These are phyloP conservation scores for Ambrosia trifida DNA, from an alignment of 129 eudicot genomes.

Conservation along the genomic window DNA sequence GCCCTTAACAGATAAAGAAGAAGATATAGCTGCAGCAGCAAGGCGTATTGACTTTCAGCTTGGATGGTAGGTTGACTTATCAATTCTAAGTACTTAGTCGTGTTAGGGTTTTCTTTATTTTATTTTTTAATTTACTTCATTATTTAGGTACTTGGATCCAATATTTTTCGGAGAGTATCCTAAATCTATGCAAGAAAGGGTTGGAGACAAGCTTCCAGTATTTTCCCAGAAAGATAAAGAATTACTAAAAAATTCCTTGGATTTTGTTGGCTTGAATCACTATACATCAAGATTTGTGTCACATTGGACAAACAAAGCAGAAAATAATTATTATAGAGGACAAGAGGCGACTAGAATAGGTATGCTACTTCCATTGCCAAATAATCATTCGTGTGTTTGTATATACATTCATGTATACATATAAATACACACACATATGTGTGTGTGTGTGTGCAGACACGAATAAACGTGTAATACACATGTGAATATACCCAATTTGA, in stretches of 20 bases:
- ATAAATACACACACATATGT: background rate
- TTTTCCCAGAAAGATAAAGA: constrained; percentile 61
- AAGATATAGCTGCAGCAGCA: constrained; percentile 66
- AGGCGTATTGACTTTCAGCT: constrained; percentile 82
- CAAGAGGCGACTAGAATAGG: constrained; percentile 62
- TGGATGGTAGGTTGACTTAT: constrained; percentile 57
- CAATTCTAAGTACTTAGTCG: background rate
- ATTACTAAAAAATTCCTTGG: constrained; percentile 52
- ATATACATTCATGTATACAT: too few species aligned
- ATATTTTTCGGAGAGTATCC: constrained; percentile 80
- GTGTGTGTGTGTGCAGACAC: background rate
- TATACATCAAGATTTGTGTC: constrained; percentile 68
- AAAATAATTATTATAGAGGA: constrained; percentile 41
- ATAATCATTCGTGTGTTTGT: background rate
- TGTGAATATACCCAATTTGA: background rate
- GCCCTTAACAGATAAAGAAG: constrained; percentile 56
- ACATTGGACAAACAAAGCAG: constrained; percentile 40
- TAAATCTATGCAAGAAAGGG: constrained; percentile 58
- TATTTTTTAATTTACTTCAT: constrained; percentile 3
- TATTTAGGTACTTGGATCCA: constrained; percentile 73
- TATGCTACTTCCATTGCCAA: constrained; percentile 25
- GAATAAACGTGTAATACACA: background rate
- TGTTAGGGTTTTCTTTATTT: too few species aligned
- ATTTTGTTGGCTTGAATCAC: constrained; percentile 75
- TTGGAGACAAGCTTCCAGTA: constrained; percentile 61